Evolutionary conservation across 495 filamentous ascomycete genomes (phyloP).

Genomic region (Mytilinidion resinicola): DNA sequence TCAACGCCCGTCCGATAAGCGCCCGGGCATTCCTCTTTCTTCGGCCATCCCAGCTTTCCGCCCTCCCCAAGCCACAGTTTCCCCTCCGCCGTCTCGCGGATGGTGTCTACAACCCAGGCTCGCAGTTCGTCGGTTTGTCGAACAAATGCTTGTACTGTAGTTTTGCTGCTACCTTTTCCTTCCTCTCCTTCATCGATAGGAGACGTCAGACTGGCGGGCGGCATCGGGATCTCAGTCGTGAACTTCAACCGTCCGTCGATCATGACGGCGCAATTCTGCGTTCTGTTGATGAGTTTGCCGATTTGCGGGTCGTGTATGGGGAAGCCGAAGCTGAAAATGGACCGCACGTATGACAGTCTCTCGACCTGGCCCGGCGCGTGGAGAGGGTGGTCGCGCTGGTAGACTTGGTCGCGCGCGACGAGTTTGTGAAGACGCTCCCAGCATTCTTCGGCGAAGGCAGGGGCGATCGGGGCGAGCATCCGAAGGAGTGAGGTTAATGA

Average conservation of each 20-base stretch:
- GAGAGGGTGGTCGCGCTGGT: neutral
- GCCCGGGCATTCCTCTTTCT: neutral
- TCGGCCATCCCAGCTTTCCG: constrained; percentile 24
- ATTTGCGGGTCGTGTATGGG: constrained; percentile 12
- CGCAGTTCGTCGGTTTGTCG: constrained; percentile 37
- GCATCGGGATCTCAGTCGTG: constrained; percentile 50
- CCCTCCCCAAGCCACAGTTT: constrained; percentile 41
- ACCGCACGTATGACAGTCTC: neutral
- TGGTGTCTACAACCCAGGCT: constrained; percentile 53
- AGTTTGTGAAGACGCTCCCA: constrained; percentile 54
- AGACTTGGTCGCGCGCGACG: neutral
- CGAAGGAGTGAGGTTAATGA: constrained; percentile 49
- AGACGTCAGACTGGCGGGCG: constrained; percentile 31
- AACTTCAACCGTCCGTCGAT: constrained; percentile 70
- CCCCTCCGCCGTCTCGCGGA: constrained; percentile 43
- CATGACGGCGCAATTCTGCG: constrained; percentile 57
- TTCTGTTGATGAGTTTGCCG: constrained; percentile 11
- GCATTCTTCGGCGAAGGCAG: constrained; percentile 71
- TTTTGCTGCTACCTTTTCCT: neutral
- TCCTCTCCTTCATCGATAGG: neutral
- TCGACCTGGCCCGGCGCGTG: constrained; percentile 4
- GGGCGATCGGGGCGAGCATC: constrained; percentile 70
- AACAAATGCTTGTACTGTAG: neutral
- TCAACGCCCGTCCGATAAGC: neutral
- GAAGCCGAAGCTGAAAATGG: constrained; percentile 18